Conservation (phyloP, 208 protist genomes). For the Sergeia podlipaevii region DNA sequence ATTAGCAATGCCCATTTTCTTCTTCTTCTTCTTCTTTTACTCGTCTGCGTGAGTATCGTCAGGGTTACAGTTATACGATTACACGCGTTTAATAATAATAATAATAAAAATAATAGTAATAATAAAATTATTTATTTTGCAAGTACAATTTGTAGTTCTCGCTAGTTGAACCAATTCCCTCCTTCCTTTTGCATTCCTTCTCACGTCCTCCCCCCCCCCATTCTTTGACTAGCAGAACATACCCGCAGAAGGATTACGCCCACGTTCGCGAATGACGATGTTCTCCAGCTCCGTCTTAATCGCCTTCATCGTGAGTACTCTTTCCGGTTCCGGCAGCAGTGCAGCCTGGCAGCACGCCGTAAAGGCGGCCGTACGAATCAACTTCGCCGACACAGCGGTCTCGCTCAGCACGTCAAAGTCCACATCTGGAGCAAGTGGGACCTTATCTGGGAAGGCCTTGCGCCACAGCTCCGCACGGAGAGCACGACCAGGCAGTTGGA, state of each 20-base stretch:
- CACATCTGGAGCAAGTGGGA: constrained; percentile 50
- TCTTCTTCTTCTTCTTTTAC: too few species aligned
- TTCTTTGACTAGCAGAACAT: constrained; percentile 67
- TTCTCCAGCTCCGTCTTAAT: constrained; percentile 58
- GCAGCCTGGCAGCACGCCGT: constrained; percentile 69
- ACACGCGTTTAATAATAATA: too few species aligned
- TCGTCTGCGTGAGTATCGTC: too few species aligned
- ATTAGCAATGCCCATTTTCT: too few species aligned
- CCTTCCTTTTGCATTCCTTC: too few species aligned
- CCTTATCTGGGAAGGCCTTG: constrained; percentile 58
- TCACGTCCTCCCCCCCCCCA: background rate
- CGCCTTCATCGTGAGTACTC: constrained; percentile 65
- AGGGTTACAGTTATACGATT: background rate
- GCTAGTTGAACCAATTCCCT: too few species aligned
- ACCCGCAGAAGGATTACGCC: constrained; percentile 20
- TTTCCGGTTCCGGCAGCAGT: constrained; percentile 34
- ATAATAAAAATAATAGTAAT: too few species aligned
- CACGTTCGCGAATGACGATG: constrained; percentile 36
- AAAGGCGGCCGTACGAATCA: constrained; percentile 74
- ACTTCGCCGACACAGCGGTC: constrained; percentile 49
- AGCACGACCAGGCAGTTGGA: constrained; percentile 42
- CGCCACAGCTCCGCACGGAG: constrained; percentile 74
- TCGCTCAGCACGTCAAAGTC: constrained; percentile 57
- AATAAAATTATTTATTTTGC: too few species aligned
- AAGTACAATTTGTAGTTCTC: too few species aligned